Percentiles rank a stretch among this genome's conserved stretches.
Evolutionary conservation across 306 rosid species (phyloP).

Genomic region (Lagenaria siceraria): DNA sequence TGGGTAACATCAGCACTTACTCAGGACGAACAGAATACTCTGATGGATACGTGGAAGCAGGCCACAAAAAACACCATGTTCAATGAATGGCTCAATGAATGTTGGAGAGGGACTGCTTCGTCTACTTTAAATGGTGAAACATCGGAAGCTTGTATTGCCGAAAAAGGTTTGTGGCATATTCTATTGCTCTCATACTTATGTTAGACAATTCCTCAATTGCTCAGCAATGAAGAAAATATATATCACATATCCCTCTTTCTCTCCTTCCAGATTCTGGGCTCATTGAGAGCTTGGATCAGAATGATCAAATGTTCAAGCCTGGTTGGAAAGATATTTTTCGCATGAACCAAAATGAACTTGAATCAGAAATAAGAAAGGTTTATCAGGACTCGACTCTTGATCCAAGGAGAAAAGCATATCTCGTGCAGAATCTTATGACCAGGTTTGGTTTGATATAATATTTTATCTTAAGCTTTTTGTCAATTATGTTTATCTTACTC

Average conservation of each 20-base stretch:
- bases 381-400: conserved; percentile 89
- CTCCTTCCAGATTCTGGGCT: conserved; percentile 39
- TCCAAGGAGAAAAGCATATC: conserved; percentile 97
- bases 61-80: conserved; percentile 99
- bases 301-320: conserved; percentile 96
- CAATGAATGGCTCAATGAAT: conserved; percentile 94
- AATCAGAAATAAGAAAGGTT: conserved; percentile 93
- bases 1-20: conserved; percentile 99
- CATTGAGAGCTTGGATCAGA: conserved; percentile 76
- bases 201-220: background rate
- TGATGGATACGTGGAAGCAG: conserved; percentile 99
- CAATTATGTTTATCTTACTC: conserved; percentile 4
- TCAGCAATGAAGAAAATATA: background rate
- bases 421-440: conserved; percentile 97
- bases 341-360: conserved; percentile 96
- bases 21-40: conserved; percentile 86
- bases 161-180: conserved; percentile 41
- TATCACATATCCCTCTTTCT: background rate
- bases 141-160: conserved; percentile 34
- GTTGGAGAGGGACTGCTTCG: conserved; percentile 77
- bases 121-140: conserved; percentile 39
- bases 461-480: background rate
- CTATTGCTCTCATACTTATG: background rate
- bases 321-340: conserved; percentile 99
- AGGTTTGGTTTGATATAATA: conserved; percentile 36